Conservation (phyloP, 139 green algal genomes). For the Asterochloris sp. region DNA sequence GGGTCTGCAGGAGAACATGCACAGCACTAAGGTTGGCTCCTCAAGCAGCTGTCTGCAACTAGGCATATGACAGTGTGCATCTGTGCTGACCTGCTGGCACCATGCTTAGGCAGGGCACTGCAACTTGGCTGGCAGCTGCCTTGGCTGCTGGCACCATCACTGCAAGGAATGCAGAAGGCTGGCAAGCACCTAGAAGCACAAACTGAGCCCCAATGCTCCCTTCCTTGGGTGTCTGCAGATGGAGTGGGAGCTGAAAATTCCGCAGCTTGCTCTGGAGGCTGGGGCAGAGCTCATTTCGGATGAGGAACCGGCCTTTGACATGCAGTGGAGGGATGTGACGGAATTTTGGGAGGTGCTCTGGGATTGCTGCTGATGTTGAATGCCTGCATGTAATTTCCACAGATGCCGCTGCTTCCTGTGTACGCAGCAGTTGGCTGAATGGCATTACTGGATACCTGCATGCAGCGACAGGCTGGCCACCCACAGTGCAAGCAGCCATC, state of each 20-base stretch:
- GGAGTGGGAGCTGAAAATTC: constrained; percentile 1
- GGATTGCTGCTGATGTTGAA: too few relatives aligned
- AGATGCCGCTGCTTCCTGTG: too few relatives aligned
- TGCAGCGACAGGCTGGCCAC: too few relatives aligned
- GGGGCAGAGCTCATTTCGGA: not conserved
- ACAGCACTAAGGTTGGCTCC: not conserved
- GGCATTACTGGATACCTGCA: too few relatives aligned
- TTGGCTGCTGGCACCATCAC: not conserved
- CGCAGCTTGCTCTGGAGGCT: not conserved
- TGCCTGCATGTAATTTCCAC: too few relatives aligned
- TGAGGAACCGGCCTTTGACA: constrained; percentile 7
- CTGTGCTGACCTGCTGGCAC: not conserved
- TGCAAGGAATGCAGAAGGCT: not conserved
- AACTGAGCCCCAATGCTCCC: not conserved
- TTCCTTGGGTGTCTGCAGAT: not conserved
- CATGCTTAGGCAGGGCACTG: not conserved
- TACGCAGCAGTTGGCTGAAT: too few relatives aligned
- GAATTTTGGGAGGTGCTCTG: constrained; percentile 2
- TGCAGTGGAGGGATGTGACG: not conserved
- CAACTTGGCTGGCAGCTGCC: not conserved
- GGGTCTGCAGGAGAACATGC: not conserved
- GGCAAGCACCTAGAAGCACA: not conserved
- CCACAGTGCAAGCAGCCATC: too few relatives aligned
- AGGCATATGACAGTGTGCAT: not conserved
- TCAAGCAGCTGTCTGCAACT: not conserved